Conservation (phyloP, 768 basidiomycete species). For the Omphalotus guepiniiformis region DNA sequence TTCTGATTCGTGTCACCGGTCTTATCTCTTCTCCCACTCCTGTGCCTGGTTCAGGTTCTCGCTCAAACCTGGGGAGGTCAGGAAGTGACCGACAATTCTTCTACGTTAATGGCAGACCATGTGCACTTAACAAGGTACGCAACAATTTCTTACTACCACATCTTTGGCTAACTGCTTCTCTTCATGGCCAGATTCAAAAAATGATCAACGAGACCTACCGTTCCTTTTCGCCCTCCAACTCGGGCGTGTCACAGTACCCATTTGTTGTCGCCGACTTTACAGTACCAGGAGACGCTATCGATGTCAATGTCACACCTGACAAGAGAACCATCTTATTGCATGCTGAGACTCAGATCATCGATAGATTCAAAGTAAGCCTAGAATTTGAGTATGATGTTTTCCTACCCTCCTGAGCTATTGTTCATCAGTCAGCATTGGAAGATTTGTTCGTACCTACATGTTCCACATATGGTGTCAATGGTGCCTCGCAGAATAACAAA, state of each 20-base stretch:
- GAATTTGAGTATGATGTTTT: background rate
- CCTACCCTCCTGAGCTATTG: background rate
- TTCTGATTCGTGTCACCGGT: constrained; percentile 61
- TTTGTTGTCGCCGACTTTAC: constrained; percentile 82
- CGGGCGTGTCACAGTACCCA: constrained; percentile 60
- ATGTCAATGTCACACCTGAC: constrained; percentile 95
- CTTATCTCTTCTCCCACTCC: constrained; percentile 52
- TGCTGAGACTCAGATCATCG: constrained; percentile 75
- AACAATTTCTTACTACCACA: background rate
- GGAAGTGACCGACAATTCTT: constrained; percentile 88
- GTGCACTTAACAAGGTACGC: constrained; percentile 66
- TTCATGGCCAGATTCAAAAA: constrained; percentile 62
- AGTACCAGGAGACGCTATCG: constrained; percentile 48
- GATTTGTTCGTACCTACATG: constrained; percentile 60
- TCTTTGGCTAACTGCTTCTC: background rate
- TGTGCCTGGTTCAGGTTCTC: constrained; percentile 5
- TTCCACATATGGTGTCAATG: constrained; percentile 65
- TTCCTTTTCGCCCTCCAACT: constrained; percentile 57
- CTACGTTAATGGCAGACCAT: constrained; percentile 90
- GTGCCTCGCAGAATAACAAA: background rate
- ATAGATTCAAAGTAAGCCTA: constrained; percentile 64
- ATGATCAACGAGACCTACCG: constrained; percentile 92
- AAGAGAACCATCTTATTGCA: constrained; percentile 94
- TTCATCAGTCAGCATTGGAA: constrained; percentile 58
- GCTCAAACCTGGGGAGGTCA: constrained; percentile 47